Evolutionary conservation across 225 moss, liverwort and hornwort genomes (phyloP), one percentile per base, ranked within the genome.

Genomic region (Anthoceros angustus): DNA sequence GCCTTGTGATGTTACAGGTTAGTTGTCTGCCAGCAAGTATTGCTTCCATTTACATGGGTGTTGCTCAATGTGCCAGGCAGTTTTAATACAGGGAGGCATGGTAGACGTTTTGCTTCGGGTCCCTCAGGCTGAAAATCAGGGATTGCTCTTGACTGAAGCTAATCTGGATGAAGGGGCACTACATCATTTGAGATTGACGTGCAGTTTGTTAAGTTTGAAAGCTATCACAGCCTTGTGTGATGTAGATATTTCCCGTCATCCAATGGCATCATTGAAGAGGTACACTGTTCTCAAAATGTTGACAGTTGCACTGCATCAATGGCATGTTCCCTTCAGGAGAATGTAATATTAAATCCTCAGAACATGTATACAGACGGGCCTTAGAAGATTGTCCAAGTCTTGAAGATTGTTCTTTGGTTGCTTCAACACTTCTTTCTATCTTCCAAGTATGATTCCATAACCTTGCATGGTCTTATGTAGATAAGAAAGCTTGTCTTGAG

Each of bases 21-120:
- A 32, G 32, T 32, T 32, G 32, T 32, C 1, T 32, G 32, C 32
- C 32, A 32, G 4, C 32, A 32, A 32, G 32, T 32, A 32, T 32
- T 32, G 2, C 32, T 32, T 32, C 32, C 32, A 32, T 32, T 32
- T 32, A 32, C 32, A 32, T 1, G 32, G 1, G 32, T 32, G 32
- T 32, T 32, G 1, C 32, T 32, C 32, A 32, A 32, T 48, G 14
- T 12, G 46, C 46, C 84, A 94, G 94, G 81, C 73, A 74, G 75
- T 98, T 23, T 82, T 98, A 64, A 68, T 98, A 74, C 85, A 87
- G 75, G 88, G 87, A 75, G 89, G 86, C 68, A 82, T 71, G 69
- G 69, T 89, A 49, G 76, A 84, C 64, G 70, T 83, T 73, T 79
- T 98, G 62, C 55, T 86, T 64, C 88, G 77, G 65, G 79, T 77